Evolutionary conservation across 1,139 yeast genomes (phyloP).

Genomic region (Meyerozyma guilliermondii): DNA sequence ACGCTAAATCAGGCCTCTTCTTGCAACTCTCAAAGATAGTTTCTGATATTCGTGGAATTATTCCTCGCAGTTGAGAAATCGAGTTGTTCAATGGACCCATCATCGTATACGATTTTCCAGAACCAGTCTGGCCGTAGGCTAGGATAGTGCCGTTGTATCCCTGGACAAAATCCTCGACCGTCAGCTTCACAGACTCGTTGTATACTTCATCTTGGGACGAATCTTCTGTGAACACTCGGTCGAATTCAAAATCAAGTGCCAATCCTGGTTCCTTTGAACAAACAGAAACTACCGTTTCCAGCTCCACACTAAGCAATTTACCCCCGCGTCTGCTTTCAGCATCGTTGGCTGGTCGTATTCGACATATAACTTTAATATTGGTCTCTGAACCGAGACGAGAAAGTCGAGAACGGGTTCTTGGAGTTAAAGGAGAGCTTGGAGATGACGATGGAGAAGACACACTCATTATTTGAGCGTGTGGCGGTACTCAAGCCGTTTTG

Average conservation of each 20-base stretch:
- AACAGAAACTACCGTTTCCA: constrained; percentile 26
- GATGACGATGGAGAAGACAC: not conserved
- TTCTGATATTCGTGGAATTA: constrained; percentile 70
- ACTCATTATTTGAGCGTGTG: not conserved
- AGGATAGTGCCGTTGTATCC: constrained; percentile 85
- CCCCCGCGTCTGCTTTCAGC: constrained; percentile 23
- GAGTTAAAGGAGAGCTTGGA: not conserved
- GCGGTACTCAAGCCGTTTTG: not conserved
- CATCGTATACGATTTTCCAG: constrained; percentile 87
- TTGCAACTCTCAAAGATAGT: constrained; percentile 54
- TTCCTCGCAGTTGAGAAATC: constrained; percentile 45
- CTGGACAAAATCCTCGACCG: constrained; percentile 62
- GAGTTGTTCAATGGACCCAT: constrained; percentile 46
- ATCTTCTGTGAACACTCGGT: constrained; percentile 52
- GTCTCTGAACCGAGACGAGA: constrained; percentile 4
- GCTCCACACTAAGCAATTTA: constrained; percentile 15
- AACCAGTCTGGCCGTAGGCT: constrained; percentile 87
- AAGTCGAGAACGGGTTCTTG: not conserved
- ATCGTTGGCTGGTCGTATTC: constrained; percentile 53
- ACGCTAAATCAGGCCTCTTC: constrained; percentile 45
- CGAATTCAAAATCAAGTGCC: constrained; percentile 52
- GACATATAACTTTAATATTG: constrained; percentile 59
- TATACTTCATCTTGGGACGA: constrained; percentile 59
- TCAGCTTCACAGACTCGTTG: constrained; percentile 51
- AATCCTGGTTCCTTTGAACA: constrained; percentile 25